Percentiles rank a stretch among this genome's conserved stretches.
Evolutionary conservation across 345 rosid genomes (phyloP).

Genomic region (Populus ilicifolia): DNA sequence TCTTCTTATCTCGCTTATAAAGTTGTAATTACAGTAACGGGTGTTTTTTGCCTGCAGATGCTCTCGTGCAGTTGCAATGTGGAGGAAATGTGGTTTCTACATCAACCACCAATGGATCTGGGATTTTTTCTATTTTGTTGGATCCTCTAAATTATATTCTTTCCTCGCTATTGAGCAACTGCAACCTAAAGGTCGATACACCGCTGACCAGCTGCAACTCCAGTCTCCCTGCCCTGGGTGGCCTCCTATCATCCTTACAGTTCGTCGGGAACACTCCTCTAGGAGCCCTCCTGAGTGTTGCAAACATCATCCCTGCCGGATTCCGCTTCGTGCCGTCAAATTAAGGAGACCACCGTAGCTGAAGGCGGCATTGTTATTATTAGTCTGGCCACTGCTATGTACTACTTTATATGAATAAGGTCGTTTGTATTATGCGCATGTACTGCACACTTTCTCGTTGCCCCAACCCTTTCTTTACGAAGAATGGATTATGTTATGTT

Average conservation of each 20-base stretch:
- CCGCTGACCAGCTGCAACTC: slow-evolving; percentile 59
- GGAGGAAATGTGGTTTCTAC: slow-evolving; percentile 43
- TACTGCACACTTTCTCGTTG: too few species aligned
- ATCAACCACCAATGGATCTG: slow-evolving; percentile 40
- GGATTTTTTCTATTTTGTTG: slow-evolving; percentile 36
- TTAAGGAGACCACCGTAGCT: neutral
- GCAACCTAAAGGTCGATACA: slow-evolving; percentile 45
- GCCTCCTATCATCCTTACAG: slow-evolving; percentile 41
- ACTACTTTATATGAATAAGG: too few species aligned
- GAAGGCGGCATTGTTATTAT: too few species aligned
- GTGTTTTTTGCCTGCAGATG: slow-evolving; percentile 27
- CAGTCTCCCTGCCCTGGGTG: slow-evolving; percentile 34
- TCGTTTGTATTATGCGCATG: too few species aligned
- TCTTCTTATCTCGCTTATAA: too few species aligned
- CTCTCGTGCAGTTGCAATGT: slow-evolving; percentile 48
- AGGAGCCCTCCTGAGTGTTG: slow-evolving; percentile 35
- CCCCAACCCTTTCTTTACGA: too few species aligned
- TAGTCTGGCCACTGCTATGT: too few species aligned
- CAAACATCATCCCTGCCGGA: slow-evolving; percentile 39
- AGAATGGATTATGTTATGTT: too few species aligned
- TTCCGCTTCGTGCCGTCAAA: slow-evolving; percentile 29
- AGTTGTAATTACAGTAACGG: too few species aligned
- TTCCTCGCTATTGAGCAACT: slow-evolving; percentile 37
- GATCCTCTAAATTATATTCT: slow-evolving; percentile 39
- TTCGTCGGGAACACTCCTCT: slow-evolving; percentile 34